Evolutionary conservation across 371 early-diverging fungal species (phyloP), one percentile per base, ranked within the genome.

Genomic region (Rozella allomycis): DNA sequence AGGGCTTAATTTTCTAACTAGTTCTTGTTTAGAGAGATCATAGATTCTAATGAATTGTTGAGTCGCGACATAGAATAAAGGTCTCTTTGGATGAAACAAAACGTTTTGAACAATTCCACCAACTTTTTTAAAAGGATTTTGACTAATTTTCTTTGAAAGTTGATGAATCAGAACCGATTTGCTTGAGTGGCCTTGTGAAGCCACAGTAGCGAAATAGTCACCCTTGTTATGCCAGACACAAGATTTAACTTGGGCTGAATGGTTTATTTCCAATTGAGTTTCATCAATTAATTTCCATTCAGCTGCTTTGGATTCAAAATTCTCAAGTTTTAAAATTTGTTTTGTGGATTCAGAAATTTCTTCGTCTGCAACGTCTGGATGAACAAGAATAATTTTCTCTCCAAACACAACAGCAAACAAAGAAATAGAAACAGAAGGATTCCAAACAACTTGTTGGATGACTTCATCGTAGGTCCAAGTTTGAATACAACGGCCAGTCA

Each of bases 201-300:
- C 59, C 6, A 86, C 71, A 5, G 81, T 73, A 3, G 79, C 70
- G 49, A 91, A 69, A 50, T 94, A 91, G 50, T 94, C 90, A 39
- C 96, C 96, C 51, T 78, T 81, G 34, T 79, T 66, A 53, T 94
- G 96, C 96, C 96, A 94, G 18, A 91, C 53, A 31, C 72, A 60
- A 37, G 73, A n/a, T n/a, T n/a, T n/a, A n/a, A n/a, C n/a, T n/a
- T n/a, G n/a, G 3, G 4, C 12, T 9, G 10, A 17, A 22, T 20
- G 23, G 35, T 42, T 78, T 78, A 80, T 17, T 54, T 30, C 11
- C 57, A 39, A 11, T 31, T 44, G 17, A 31, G 11, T 5, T 19
- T 3, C 1, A 26, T 14, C 4, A 26, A 2, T 26, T 26, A 26
- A 13, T 26, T 26, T 26, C 27, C 9, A 26, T 26, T 26, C 17